These are phyloP conservation scores for Turnera subulata DNA, from an alignment of 345 rosid species.

Conservation along the genomic window DNA sequence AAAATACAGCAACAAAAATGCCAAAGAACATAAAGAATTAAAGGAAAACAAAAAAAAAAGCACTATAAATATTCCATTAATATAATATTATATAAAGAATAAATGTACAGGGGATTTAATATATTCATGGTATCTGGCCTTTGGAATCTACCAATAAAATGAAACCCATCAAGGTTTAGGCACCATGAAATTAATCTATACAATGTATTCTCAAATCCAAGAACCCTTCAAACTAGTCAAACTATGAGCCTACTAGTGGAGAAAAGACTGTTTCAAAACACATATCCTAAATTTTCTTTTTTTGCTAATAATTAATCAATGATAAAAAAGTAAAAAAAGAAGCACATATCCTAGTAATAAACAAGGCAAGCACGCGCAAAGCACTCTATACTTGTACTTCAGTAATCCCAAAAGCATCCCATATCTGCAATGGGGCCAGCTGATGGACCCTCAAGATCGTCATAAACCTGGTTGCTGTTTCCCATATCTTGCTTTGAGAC, in stretches of 20 bases:
- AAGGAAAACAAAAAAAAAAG: no score
- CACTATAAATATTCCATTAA: no score
- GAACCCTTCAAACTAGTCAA: slow-evolving; percentile 18
- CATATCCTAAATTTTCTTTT: background rate
- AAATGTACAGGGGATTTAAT: background rate
- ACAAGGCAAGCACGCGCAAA: slow-evolving; percentile 3
- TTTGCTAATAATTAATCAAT: background rate
- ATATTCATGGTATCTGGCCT: slow-evolving; percentile 18
- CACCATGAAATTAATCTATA: slow-evolving; percentile 31
- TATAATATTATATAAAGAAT: no score
- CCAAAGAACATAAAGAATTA: no score
- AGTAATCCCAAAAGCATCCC: slow-evolving; percentile 39
- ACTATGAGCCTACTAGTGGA: slow-evolving; percentile 7
- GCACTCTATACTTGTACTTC: background rate
- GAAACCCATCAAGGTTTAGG: slow-evolving; percentile 20
- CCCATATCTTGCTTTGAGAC: slow-evolving; percentile 38
- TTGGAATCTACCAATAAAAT: slow-evolving; percentile 12
- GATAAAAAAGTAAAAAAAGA: background rate
- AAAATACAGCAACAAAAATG: no score
- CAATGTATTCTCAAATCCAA: slow-evolving; percentile 25
- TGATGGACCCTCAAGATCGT: slow-evolving; percentile 21
- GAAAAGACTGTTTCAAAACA: slow-evolving; percentile 6
- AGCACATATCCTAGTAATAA: slow-evolving; percentile 11
- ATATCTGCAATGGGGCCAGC: slow-evolving; percentile 30
- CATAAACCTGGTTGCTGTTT: slow-evolving; percentile 20